Percentiles rank a stretch among this genome's conserved stretches.
These are phyloP conservation scores for Escallonia rubra DNA, from an alignment of 129 eudicot species.

Conservation along the genomic window DNA sequence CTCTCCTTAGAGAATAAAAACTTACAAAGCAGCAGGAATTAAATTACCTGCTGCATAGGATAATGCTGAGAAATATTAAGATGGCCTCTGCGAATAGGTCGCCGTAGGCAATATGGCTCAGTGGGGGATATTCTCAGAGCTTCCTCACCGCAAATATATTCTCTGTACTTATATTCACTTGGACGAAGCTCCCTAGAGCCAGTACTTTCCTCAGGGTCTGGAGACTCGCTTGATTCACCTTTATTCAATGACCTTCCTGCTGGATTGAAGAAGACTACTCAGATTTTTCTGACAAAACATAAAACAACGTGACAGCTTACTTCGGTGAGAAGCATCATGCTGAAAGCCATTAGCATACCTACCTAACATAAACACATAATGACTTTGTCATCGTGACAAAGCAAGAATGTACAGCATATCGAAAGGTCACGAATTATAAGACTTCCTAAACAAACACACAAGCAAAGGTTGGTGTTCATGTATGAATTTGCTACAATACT, in stretches of 20 bases:
- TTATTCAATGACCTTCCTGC: slow-evolving; percentile 38
- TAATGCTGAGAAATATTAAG: slow-evolving; percentile 81
- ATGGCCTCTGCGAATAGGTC: slow-evolving; percentile 98
- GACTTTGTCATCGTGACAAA: too few relatives aligned
- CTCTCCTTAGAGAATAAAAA: background rate
- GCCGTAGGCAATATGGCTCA: slow-evolving; percentile 91
- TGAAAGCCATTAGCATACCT: too few relatives aligned
- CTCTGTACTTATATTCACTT: slow-evolving; percentile 55
- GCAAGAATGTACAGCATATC: too few relatives aligned
- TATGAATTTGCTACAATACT: too few relatives aligned
- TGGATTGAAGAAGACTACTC: slow-evolving; percentile 20
- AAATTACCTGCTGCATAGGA: slow-evolving; percentile 83
- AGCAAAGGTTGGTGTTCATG: too few relatives aligned
- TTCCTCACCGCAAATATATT: slow-evolving; percentile 86
- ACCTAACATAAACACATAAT: too few relatives aligned
- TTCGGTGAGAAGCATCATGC: too few relatives aligned
- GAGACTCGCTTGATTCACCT: slow-evolving; percentile 32
- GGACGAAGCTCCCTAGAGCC: slow-evolving; percentile 28
- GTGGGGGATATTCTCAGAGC: slow-evolving; percentile 79
- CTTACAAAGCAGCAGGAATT: background rate
- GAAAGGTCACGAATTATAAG: too few relatives aligned
- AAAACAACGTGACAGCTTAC: too few relatives aligned
- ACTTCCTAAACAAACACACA: too few relatives aligned
- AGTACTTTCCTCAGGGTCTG: slow-evolving; percentile 37
- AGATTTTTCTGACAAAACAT: background rate